phyloP scores from a whole-genome alignment of 208 protist species.

The Wallacemonas rigidus region DNA sequence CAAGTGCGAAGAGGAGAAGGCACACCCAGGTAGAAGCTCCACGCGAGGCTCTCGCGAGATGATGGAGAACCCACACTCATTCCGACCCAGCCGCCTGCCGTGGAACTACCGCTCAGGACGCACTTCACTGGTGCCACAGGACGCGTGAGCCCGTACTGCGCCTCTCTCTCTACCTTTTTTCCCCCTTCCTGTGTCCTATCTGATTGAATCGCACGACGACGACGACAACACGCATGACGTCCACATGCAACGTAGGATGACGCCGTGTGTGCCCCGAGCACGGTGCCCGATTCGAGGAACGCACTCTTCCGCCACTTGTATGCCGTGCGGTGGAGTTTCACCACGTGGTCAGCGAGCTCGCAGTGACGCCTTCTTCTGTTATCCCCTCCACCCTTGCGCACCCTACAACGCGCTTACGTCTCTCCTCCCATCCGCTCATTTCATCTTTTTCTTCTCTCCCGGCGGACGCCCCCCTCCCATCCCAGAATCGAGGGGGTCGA shows the following conservation, averaged over 20 bases:
- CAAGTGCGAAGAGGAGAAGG: background rate
- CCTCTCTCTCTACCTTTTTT: background rate
- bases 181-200: conserved; percentile 6
- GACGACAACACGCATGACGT: too few species aligned
- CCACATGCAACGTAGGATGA: too few species aligned
- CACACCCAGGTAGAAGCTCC: too few species aligned
- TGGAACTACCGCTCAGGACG: conserved; percentile 1
- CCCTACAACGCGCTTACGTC: background rate
- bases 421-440: background rate
- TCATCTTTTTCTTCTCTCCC: background rate
- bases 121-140: background rate
- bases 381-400: background rate
- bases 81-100: background rate
- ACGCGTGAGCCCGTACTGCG: background rate
- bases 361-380: background rate
- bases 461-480: background rate
- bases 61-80: too few species aligned
- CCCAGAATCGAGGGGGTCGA: too few species aligned
- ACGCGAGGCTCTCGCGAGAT: too few species aligned
- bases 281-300: too few species aligned
- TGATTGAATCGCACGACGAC: background rate
- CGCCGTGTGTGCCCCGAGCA: too few species aligned
- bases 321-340: too few species aligned
- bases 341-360: too few species aligned
- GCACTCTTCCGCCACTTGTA: too few species aligned